Percentiles rank a stretch among this genome's conserved stretches.
These are phyloP conservation scores for Calonectria pseudoreteaudii DNA, from an alignment of 2,329 filamentous ascomycete genomes.

Conservation along the genomic window DNA sequence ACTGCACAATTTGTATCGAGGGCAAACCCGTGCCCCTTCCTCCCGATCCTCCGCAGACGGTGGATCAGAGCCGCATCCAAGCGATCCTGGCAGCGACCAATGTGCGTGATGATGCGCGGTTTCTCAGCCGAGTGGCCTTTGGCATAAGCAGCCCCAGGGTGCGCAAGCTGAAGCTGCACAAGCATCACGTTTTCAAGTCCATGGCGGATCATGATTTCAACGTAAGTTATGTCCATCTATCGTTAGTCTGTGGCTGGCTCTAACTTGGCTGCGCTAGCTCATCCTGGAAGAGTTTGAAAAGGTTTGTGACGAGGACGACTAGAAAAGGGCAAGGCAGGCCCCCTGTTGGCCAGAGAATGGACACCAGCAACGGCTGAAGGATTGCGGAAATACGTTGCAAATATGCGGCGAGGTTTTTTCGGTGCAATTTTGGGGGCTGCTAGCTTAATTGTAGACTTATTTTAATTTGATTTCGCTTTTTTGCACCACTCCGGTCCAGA, in stretches of 20 bases:
- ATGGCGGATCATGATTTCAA: slow-evolving; percentile 66
- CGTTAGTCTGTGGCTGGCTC: background rate
- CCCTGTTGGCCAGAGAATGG: background rate
- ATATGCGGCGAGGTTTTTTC: background rate
- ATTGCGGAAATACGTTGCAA: background rate
- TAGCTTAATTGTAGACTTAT: background rate
- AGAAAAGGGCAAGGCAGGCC: background rate
- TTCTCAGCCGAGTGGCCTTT: slow-evolving; percentile 70
- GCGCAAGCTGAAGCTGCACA: slow-evolving; percentile 59
- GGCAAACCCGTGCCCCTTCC: slow-evolving; percentile 53
- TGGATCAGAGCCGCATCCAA: slow-evolving; percentile 54
- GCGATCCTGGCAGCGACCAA: slow-evolving; percentile 56
- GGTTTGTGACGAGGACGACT: background rate
- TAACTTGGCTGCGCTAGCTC: background rate
- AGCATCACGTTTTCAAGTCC: slow-evolving; percentile 59
- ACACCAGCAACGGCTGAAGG: background rate
- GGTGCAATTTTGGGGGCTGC: background rate
- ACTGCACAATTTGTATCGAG: slow-evolving; percentile 58
- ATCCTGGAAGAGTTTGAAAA: background rate
- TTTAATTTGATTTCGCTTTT: background rate
- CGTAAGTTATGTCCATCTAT: slow-evolving; percentile 43
- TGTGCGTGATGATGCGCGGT: slow-evolving; percentile 67
- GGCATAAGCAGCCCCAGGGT: slow-evolving; percentile 71
- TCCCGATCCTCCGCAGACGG: slow-evolving; percentile 49
- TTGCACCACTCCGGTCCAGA: background rate